These are phyloP conservation scores for Candida koratica DNA, from an alignment of 805 yeast species.

Conservation along the genomic window DNA sequence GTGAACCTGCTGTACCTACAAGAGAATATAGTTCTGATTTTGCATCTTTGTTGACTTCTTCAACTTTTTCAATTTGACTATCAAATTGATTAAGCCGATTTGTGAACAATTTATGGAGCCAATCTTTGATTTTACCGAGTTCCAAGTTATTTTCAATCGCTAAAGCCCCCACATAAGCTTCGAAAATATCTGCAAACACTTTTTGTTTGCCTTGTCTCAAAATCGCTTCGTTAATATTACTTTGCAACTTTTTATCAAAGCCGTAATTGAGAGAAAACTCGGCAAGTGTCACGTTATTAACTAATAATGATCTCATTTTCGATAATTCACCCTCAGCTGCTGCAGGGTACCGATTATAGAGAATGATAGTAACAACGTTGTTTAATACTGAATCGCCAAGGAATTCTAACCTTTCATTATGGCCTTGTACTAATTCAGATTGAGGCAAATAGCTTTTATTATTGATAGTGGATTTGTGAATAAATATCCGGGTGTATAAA, in stretches of 20 bases:
- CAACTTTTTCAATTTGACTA: conserved; percentile 28
- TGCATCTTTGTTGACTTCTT: conserved; percentile 58
- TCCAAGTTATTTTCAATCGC: conserved; percentile 53
- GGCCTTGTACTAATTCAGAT: conserved; percentile 54
- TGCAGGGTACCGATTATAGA: conserved; percentile 62
- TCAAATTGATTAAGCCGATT: conserved; percentile 38
- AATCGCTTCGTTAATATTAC: conserved; percentile 44
- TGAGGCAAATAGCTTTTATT: conserved; percentile 54
- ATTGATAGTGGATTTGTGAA: conserved; percentile 71
- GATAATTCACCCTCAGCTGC: conserved; percentile 82
- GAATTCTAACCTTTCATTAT: conserved; percentile 86
- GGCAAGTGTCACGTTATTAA: conserved; percentile 67
- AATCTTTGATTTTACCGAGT: conserved; percentile 46
- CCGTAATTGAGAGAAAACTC: conserved; percentile 70
- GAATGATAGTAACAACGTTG: conserved; percentile 62
- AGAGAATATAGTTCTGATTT: conserved; percentile 73
- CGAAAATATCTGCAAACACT: conserved; percentile 83
- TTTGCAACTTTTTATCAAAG: conserved; percentile 53
- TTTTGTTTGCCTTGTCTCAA: conserved; percentile 58
- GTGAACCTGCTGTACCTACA: conserved; percentile 69
- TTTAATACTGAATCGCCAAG: conserved; percentile 85
- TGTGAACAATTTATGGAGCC: conserved; percentile 53
- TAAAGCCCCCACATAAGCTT: conserved; percentile 90
- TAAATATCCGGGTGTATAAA: conserved; percentile 67
- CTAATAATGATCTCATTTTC: conserved; percentile 60